Percentiles rank a stretch among this genome's conserved stretches.
Conservation (phyloP, 2,329 filamentous ascomycete species). For the Alternaria ethzedia region DNA sequence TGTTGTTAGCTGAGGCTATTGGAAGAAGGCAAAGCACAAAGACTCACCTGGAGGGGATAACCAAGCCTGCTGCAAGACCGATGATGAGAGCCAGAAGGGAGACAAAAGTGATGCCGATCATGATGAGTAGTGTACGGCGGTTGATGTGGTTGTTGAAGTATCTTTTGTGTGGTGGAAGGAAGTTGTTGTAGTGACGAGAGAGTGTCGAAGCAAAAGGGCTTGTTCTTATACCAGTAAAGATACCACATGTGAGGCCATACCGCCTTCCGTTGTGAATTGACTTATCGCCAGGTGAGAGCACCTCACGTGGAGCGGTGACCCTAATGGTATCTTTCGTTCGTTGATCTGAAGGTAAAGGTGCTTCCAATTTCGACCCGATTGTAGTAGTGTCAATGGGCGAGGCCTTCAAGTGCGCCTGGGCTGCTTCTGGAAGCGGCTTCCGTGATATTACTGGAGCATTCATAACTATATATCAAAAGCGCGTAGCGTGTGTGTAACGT, state of each 20-base stretch:
- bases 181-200: constrained; percentile 42
- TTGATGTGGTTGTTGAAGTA: constrained; percentile 49
- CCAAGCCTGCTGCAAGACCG: constrained; percentile 51
- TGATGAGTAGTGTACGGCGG: constrained; percentile 48
- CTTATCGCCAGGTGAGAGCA: not conserved
- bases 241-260: constrained; percentile 1
- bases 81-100: constrained; percentile 50
- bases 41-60: constrained; percentile 25
- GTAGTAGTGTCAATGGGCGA: constrained; percentile 4
- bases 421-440: constrained; percentile 30
- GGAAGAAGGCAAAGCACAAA: not conserved
- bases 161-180: constrained; percentile 47
- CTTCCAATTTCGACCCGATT: not conserved
- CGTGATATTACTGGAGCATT: constrained; percentile 22
- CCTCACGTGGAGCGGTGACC: not conserved
- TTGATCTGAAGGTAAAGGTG: not conserved
- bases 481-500: constrained; percentile 11
- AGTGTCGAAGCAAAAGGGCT: constrained; percentile 27
- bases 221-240: constrained; percentile 18
- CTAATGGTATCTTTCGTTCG: constrained; percentile 4
- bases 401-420: constrained; percentile 27
- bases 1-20: constrained; percentile 11
- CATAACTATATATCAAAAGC: constrained; percentile 23
- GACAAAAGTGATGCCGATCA: constrained; percentile 38
- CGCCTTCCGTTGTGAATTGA: constrained; percentile 4